A percentile compares a stretch with the other conserved stretches of the same genome.
These are phyloP conservation scores for Trypanosomatidae sp. DNA, from an alignment of 208 protist species.

Conservation along the genomic window DNA sequence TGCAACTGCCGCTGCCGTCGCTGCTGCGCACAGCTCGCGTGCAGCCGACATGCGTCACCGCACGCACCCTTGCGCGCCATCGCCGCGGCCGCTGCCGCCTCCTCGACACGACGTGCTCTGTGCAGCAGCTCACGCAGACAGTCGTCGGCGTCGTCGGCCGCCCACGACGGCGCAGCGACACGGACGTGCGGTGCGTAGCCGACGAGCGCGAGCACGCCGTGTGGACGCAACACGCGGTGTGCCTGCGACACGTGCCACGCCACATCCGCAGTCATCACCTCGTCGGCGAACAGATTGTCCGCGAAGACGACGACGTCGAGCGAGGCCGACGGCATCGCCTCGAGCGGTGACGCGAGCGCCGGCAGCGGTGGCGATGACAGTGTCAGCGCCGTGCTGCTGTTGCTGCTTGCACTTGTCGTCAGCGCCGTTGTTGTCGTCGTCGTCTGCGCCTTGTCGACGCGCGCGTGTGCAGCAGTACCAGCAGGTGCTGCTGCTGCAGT, in stretches of 20 bases:
- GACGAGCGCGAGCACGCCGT: conserved; percentile 64
- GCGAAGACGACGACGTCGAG: conserved; percentile 68
- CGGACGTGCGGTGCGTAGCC: conserved; percentile 15
- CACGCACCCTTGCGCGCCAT: neutral
- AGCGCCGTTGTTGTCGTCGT: neutral
- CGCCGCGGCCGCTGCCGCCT: neutral
- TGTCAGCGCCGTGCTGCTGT: neutral
- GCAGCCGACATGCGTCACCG: neutral
- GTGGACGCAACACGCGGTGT: conserved; percentile 37
- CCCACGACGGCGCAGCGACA: conserved; percentile 34
- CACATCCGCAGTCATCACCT: conserved; percentile 63
- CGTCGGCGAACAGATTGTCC: conserved; percentile 52
- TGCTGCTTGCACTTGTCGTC: neutral
- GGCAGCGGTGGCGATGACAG: conserved; percentile 2
- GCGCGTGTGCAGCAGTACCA: no score
- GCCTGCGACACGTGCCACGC: conserved; percentile 71
- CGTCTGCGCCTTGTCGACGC: neutral
- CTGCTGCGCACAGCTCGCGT: neutral
- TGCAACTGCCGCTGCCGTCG: neutral
- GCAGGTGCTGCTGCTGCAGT: no score
- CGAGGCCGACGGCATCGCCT: conserved; percentile 16
- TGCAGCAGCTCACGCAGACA: conserved; percentile 9
- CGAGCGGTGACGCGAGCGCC: conserved; percentile 14
- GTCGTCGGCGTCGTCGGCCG: conserved; percentile 17
- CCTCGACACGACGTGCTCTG: neutral